Evolutionary conservation across 1,139 yeast genomes (phyloP).

Genomic region (Kodamaea alishanica): DNA sequence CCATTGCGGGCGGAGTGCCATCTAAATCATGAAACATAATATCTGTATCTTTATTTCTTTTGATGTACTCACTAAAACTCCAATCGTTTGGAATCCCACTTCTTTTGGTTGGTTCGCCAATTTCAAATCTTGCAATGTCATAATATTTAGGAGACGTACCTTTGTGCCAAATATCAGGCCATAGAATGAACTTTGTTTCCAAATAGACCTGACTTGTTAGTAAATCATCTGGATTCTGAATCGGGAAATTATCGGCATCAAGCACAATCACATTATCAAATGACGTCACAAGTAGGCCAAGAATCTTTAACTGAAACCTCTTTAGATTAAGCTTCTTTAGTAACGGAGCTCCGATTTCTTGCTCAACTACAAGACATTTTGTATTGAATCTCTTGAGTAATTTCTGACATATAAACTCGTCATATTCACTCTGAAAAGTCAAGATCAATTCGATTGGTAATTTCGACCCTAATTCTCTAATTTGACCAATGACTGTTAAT

Average conservation of each 20-base stretch:
- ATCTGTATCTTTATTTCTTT: conserved; percentile 15
- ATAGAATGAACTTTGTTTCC: conserved; percentile 16
- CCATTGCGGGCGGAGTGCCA: conserved; percentile 27
- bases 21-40: conserved; percentile 31
- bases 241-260: conserved; percentile 23
- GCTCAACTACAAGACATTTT: conserved; percentile 31
- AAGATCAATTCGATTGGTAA: conserved; percentile 19
- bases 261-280: conserved; percentile 21
- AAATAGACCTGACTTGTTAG: conserved; percentile 14
- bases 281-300: conserved; percentile 19
- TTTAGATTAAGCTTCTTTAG: conserved; percentile 14
- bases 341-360: conserved; percentile 30
- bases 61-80: conserved; percentile 13
- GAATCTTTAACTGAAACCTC: conserved; percentile 19
- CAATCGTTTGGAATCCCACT: conserved; percentile 17
- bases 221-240: conserved; percentile 18
- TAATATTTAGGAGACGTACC: conserved; percentile 16
- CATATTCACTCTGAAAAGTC: conserved; percentile 17
- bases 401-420: conserved; percentile 16
- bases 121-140: conserved; percentile 18
- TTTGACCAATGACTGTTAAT: conserved; percentile 17
- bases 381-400: conserved; percentile 18
- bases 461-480: conserved; percentile 18
- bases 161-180: conserved; percentile 27
- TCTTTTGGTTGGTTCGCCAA: conserved; percentile 17